Evolutionary conservation across 2,329 filamentous ascomycete species (phyloP), one percentile per base, ranked within the genome.

Genomic region (Calonectria fujianensis): DNA sequence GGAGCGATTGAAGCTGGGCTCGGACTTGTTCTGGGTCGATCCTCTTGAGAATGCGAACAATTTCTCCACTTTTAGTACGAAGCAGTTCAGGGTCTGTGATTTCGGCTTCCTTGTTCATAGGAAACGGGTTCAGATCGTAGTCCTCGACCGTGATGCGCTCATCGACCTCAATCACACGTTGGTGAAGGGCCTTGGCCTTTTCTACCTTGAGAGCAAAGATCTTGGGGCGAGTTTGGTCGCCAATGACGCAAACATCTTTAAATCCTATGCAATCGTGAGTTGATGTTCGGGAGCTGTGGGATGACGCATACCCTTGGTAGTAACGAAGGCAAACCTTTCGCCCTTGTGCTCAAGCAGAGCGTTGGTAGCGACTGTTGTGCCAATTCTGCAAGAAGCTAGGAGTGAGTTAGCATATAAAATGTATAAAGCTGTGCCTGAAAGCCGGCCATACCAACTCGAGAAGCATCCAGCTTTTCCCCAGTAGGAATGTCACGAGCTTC

Each of bases 341-440:
- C 94, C 94, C 81, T 95, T 95, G 29, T 93, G 85, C 80, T 95
- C 93, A 1, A 95, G 85, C n/a, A 95, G 84, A 0, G 94, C 93
- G 84, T 95, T 95, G 0, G 93, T 95, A 1, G 93, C 93, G 9
- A 95, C 92, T 0, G 93, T 95, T 1, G 94, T 95, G 18, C 94
- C 94, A 90, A 95, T 95, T 11, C 93, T 90, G 80, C 94, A 94
- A 70, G 91, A 93, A 81, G 93, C 92, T 82, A 48, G 93, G 90
- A 0, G 72, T 8, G 57, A 0, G 8, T 51, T 13, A 39, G 32
- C 39, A 16, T 20, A 10, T 48, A 37, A 8, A 1, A 2, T 35
- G 48, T 41, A 24, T 24, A 24, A 24, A 24, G 24, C 24, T 24
- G 31, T 16, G 3, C 10, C 10, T 11, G 11, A 20, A 31, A 27